phyloP scores from a whole-genome alignment of 495 filamentous ascomycete genomes.

The Tirmania nivea region DNA sequence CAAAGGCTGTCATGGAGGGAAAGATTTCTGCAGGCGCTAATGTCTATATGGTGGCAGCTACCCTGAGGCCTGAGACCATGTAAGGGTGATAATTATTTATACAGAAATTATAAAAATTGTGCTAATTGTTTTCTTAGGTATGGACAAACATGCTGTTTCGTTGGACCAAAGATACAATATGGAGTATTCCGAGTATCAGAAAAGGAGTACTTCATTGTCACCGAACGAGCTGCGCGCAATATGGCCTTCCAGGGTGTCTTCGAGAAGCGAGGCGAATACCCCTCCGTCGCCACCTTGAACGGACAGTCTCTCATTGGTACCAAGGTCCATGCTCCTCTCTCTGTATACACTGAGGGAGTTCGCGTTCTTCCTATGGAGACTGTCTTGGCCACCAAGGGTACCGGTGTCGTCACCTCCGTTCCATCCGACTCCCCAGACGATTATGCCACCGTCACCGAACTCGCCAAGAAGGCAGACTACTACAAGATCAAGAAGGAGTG shows the following conservation, averaged over 20 bases:
- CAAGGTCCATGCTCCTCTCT: conserved; percentile 68
- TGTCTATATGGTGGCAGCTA: conserved; percentile 78
- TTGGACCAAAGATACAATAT: conserved; percentile 77
- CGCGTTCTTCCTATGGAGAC: conserved; percentile 87
- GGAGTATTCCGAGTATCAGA: conserved; percentile 68
- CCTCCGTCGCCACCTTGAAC: conserved; percentile 45
- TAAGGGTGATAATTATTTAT: neutral
- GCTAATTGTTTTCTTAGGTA: conserved; percentile 26
- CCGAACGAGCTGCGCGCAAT: conserved; percentile 73
- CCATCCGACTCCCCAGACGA: conserved; percentile 93
- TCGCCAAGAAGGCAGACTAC: conserved; percentile 91
- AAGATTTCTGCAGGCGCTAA: conserved; percentile 64
- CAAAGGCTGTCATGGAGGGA: conserved; percentile 43
- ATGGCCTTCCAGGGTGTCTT: conserved; percentile 91
- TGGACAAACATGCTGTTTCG: conserved; percentile 88
- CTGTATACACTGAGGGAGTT: conserved; percentile 63
- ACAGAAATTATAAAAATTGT: neutral
- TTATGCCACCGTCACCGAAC: conserved; percentile 68
- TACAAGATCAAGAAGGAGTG: conserved; percentile 95
- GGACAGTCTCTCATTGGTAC: conserved; percentile 74
- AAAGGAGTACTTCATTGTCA: conserved; percentile 67
- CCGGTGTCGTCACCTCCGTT: conserved; percentile 86
- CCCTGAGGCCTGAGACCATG: conserved; percentile 91
- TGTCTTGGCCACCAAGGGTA: conserved; percentile 79
- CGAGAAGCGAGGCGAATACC: conserved; percentile 47